Evolutionary conservation across 2,329 filamentous ascomycete genomes (phyloP).

Genomic region (Talaromyces rugulosus): DNA sequence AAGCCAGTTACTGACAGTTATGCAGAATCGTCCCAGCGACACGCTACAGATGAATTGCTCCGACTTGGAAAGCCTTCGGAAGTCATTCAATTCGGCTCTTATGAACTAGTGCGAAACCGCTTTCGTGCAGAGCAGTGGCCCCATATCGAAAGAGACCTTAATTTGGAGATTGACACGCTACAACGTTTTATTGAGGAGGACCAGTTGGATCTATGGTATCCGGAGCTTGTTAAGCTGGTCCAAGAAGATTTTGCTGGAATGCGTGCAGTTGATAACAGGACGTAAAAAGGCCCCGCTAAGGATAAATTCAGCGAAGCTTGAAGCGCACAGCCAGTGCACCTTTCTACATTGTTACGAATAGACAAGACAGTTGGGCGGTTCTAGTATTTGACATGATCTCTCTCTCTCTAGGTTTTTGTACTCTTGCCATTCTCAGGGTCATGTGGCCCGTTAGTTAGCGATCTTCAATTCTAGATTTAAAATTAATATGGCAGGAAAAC

Average conservation of each 20-base stretch:
- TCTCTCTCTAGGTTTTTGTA: not conserved
- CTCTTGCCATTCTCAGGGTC: not conserved
- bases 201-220: constrained; percentile 67
- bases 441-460: not conserved
- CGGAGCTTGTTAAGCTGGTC: constrained; percentile 19
- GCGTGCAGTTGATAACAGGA: not conserved
- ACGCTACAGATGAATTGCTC: constrained; percentile 19
- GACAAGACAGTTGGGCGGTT: not conserved
- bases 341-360: not conserved
- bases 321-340: not conserved
- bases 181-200: constrained; percentile 62
- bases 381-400: not conserved
- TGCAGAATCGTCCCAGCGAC: constrained; percentile 16
- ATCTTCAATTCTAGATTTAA: not conserved
- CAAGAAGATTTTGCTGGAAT: constrained; percentile 2
- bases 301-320: not conserved
- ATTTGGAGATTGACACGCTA: constrained; percentile 66
- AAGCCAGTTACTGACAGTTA: constrained; percentile 13
- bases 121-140: constrained; percentile 62
- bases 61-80: constrained; percentile 24
- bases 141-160: constrained; percentile 67
- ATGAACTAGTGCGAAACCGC: constrained; percentile 43
- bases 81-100: constrained; percentile 24
- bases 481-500: not conserved
- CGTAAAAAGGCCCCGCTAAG: not conserved